Evolutionary conservation across 2,329 filamentous ascomycete species (phyloP).

Genomic region (Paracoccidioides brasiliensis): DNA sequence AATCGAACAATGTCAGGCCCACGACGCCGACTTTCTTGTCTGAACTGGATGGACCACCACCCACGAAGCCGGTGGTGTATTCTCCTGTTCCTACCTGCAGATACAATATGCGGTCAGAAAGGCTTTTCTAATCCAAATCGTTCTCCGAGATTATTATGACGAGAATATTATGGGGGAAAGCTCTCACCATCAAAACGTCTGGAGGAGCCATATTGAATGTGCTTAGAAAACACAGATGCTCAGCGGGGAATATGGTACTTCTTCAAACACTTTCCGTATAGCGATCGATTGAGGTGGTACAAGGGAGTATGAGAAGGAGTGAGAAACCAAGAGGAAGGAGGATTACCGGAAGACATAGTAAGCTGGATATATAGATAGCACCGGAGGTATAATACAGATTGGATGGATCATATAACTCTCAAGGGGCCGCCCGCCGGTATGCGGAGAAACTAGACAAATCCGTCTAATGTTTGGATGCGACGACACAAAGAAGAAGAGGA

Average conservation of each 20-base stretch:
- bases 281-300: background rate
- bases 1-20: slow-evolving; percentile 75
- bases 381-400: background rate
- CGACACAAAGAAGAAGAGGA: no score
- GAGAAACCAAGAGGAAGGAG: background rate
- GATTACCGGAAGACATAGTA: background rate
- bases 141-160: background rate
- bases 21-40: slow-evolving; percentile 97
- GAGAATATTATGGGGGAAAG: background rate
- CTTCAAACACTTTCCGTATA: background rate
- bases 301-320: background rate
- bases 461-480: no score
- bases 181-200: slow-evolving; percentile 54
- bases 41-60: slow-evolving; percentile 65
- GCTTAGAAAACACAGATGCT: background rate
- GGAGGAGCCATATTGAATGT: slow-evolving; percentile 42
- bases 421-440: background rate
- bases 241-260: no score
- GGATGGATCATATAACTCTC: background rate
- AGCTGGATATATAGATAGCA: background rate
- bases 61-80: slow-evolving; percentile 93
- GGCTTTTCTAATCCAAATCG: slow-evolving; percentile 3
- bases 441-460: no score
- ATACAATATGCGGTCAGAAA: background rate
- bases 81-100: slow-evolving; percentile 73